These are phyloP conservation scores for Uncinocarpus reesii DNA, from an alignment of 2,329 filamentous ascomycete species.

Conservation along the genomic window DNA sequence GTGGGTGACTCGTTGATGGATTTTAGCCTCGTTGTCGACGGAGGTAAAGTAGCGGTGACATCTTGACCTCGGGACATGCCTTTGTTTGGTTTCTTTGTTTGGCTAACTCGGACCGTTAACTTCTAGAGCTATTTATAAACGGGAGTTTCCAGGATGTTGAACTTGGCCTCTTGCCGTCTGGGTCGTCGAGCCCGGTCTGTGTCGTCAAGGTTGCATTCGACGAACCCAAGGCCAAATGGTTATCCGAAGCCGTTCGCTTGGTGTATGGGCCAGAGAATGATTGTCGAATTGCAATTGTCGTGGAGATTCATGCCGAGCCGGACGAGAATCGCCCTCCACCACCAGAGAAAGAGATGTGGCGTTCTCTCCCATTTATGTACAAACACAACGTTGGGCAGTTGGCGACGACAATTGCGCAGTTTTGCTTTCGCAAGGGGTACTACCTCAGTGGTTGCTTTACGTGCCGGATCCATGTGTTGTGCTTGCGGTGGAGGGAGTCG, in stretches of 20 bases:
- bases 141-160: not conserved
- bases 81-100: not conserved
- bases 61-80: not conserved
- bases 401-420: not conserved
- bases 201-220: conserved; percentile 1
- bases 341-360: conserved; percentile 1
- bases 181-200: not conserved
- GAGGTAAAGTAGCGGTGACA: not conserved
- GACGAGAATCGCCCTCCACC: not conserved
- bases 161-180: not conserved
- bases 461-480: conserved; percentile 1
- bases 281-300: not conserved
- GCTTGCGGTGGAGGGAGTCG: not conserved
- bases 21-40: conserved; percentile 3
- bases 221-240: not conserved
- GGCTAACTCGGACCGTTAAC: not conserved
- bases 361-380: conserved; percentile 6
- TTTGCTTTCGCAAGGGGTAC: conserved; percentile 1
- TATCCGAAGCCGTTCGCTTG: not conserved
- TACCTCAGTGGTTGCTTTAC: not conserved
- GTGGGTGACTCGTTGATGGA: not conserved
- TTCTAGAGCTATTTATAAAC: conserved; percentile 1
- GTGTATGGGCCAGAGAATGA: not conserved
- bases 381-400: not conserved
- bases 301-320: conserved; percentile 1